These are phyloP conservation scores for Sugiyamaella pinicola DNA, from an alignment of 1,139 yeast genomes.

Conservation along the genomic window DNA sequence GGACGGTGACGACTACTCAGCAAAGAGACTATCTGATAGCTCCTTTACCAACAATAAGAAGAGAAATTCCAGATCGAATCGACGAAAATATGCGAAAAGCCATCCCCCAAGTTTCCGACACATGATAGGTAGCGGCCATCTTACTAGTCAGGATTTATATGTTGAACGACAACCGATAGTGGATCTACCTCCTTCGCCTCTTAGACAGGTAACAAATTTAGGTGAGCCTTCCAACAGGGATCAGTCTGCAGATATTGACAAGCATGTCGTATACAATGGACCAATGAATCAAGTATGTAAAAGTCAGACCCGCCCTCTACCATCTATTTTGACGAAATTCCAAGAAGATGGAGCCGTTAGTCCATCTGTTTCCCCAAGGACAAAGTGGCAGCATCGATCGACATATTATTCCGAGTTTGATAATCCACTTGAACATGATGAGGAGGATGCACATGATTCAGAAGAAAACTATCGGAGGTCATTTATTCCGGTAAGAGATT, in stretches of 20 bases:
- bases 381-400: neutral
- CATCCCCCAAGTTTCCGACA: slow-evolving; percentile 3
- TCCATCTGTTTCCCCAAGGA: neutral
- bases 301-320: neutral
- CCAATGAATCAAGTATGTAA: neutral
- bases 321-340: neutral
- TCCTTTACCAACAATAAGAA: neutral
- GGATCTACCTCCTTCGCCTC: slow-evolving; percentile 10
- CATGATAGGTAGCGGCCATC: neutral
- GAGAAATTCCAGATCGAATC: neutral
- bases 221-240: neutral
- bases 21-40: slow-evolving; percentile 10
- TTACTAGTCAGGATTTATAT: slow-evolving; percentile 6
- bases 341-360: neutral
- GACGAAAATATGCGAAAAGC: slow-evolving; percentile 7
- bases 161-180: slow-evolving; percentile 10
- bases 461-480: neutral
- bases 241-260: neutral
- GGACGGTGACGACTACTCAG: neutral
- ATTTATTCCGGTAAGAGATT: neutral
- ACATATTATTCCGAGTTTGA: neutral
- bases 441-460: neutral
- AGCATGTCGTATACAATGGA: neutral
- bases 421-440: neutral
- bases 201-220: slow-evolving; percentile 1